Base-by-base conservation (phyloP, 1,284 basidiomycete genomes). In the Trametes polyzona region DNA sequence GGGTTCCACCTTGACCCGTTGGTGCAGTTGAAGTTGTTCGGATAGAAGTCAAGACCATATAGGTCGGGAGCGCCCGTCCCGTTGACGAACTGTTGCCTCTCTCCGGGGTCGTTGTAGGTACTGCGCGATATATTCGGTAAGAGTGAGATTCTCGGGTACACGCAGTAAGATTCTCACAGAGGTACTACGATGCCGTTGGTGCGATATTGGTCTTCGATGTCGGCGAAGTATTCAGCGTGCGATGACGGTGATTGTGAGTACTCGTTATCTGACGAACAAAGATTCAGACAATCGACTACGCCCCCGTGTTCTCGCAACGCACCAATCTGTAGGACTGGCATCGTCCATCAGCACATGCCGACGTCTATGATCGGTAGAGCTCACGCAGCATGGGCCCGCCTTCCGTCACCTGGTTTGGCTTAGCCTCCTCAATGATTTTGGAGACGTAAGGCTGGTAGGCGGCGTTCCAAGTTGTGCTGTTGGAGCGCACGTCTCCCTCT, bases 361-460 rank as follows among this genome's bases (percentile, higher is more conserved):
- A 17, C 12, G 33, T 14, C 41, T 33, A 41, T 23, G n/a, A 23
- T 33, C 17, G 32, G 23, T 32, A 21, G 5, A 16, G 70, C 82
- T 48, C 57, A 84, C 88, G 86, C 56, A 94, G 90, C 16, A 92
- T 81, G 4, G 90, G 87, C 3, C 90, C 90, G 24, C 87, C 88
- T 54, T 78, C 71, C 16, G 77, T 80, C 27, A 93, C 82, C 68
- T 93, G 91, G 62, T 90, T 83, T 0, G 82, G 81, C 1, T 73
- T 77, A 0, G 87, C 84, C 47, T 81, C 79, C 0, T 80, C 66
- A 56, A 88, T 85, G 57, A 93, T 81, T 0, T 78, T 84, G 47
- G 80, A 73, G 37, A 88, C 81, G 65, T 93, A 94, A 10, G 80
- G 82, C 61, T 82, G 77, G 88, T 90, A 94, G 0, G 89, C 82